Percentiles rank a stretch among this genome's conserved stretches.
phyloP scores from a whole-genome alignment of 305 asterid genomes.

The Rubia balearica region DNA sequence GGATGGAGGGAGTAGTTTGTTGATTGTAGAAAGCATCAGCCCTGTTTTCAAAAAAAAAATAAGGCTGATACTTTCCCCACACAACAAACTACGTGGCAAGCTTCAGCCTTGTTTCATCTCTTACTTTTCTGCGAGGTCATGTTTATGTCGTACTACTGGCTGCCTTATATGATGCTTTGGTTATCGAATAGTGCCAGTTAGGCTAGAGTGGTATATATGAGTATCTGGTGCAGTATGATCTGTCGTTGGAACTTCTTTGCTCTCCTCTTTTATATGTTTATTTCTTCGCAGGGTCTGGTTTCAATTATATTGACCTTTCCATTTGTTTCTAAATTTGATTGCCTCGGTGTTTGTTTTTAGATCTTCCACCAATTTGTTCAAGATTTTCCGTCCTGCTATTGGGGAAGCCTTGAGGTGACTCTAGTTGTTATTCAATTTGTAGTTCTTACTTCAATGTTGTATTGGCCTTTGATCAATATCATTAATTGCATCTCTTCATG shows the following conservation, averaged over 20 bases:
- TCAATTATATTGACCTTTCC: background rate
- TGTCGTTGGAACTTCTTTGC: constrained; percentile 2
- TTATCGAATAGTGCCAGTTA: background rate
- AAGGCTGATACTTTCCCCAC: too few species aligned
- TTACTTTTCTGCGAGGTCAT: background rate
- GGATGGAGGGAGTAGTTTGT: too few species aligned
- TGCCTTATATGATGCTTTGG: background rate
- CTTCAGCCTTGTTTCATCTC: background rate
- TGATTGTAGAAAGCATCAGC: background rate
- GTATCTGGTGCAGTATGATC: background rate
- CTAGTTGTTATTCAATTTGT: constrained; percentile 7
- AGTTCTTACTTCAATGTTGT: background rate
- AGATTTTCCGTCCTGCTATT: constrained; percentile 75
- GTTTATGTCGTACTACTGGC: background rate
- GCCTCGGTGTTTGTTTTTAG: constrained; percentile 40
- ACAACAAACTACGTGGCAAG: too few species aligned
- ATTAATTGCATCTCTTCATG: constrained; percentile 13
- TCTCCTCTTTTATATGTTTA: background rate
- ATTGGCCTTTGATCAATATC: constrained; percentile 15
- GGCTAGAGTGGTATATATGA: background rate
- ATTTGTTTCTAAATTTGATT: constrained; percentile 7
- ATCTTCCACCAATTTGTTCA: constrained; percentile 60
- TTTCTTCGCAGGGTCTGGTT: background rate
- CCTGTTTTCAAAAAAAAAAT: background rate
- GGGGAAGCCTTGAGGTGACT: constrained; percentile 85